A percentile compares a stretch with the other conserved stretches of the same genome.
Evolutionary conservation across 2,329 filamentous ascomycete genomes (phyloP).

Genomic region (Claviceps monticola): DNA sequence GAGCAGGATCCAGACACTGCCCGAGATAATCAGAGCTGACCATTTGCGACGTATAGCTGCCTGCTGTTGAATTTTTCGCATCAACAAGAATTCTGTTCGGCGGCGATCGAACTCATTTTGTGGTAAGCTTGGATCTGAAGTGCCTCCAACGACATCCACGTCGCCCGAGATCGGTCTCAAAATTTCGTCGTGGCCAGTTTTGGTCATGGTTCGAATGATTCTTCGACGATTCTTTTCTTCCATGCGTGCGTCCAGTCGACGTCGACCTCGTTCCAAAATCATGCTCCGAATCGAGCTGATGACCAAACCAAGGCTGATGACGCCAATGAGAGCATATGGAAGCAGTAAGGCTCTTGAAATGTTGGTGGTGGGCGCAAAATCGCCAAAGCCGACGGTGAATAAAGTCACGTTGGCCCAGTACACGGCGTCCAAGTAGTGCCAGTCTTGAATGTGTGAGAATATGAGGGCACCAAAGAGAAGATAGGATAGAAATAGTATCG

Average conservation of each 20-base stretch:
- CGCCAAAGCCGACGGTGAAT: conserved; percentile 52
- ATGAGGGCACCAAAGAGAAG: conserved; percentile 63
- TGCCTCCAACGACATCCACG: conserved; percentile 5
- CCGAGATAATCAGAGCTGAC: conserved; percentile 56
- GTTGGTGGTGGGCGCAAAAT: conserved; percentile 32
- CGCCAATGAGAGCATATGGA: conserved; percentile 70
- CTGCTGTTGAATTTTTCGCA: conserved; percentile 63
- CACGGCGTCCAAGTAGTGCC: conserved; percentile 63
- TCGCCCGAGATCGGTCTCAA: conserved; percentile 32
- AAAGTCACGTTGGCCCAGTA: conserved; percentile 68
- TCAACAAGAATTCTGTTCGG: conserved; percentile 59
- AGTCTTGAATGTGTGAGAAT: conserved; percentile 58
- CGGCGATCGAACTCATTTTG: conserved; percentile 43
- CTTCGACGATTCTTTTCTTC: conserved; percentile 43
- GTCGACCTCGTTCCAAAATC: conserved; percentile 43
- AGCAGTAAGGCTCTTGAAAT: conserved; percentile 60
- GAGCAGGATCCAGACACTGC: conserved; percentile 53
- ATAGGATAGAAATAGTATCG: conserved; percentile 73
- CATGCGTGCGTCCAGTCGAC: conserved; percentile 40
- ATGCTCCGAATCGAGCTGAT: conserved; percentile 64
- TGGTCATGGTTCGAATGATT: conserved; percentile 30
- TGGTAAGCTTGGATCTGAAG: conserved; percentile 7
- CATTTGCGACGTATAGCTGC: conserved; percentile 56
- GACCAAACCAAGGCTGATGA: conserved; percentile 73
- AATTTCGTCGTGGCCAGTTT: conserved; percentile 30